phyloP scores from a whole-genome alignment of 2,329 filamentous ascomycete species.

The Exserohilum turcica region DNA sequence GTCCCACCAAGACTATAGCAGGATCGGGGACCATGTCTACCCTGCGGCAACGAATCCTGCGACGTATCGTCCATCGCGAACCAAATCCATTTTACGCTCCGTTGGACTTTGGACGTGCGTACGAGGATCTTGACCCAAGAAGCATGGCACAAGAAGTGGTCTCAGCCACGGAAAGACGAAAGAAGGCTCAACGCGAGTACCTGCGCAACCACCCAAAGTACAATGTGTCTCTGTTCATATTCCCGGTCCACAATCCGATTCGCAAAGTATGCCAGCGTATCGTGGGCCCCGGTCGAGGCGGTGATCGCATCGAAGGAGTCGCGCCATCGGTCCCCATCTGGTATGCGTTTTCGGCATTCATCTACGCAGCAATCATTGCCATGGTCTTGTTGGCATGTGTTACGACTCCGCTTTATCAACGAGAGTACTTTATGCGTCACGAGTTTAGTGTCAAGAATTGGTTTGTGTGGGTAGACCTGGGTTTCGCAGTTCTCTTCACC shows the following conservation, averaged over 20 bases:
- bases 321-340: conserved; percentile 87
- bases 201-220: conserved; percentile 84
- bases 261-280: conserved; percentile 84
- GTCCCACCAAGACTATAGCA: conserved; percentile 51
- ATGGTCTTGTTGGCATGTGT: conserved; percentile 98
- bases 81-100: conserved; percentile 95
- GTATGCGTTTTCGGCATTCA: conserved; percentile 91
- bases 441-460: conserved; percentile 72
- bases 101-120: conserved; percentile 70
- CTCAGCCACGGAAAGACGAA: conserved; percentile 78
- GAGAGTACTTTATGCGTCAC: conserved; percentile 73
- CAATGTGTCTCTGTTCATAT: conserved; percentile 90
- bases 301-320: conserved; percentile 84
- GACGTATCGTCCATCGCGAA: conserved; percentile 67
- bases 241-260: conserved; percentile 76
- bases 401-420: conserved; percentile 93
- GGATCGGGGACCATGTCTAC: conserved; percentile 65
- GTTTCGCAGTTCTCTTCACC: conserved; percentile 86
- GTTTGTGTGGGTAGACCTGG: conserved; percentile 93
- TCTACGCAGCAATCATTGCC: conserved; percentile 90
- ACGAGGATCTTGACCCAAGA: conserved; percentile 80
- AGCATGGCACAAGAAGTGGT: conserved; percentile 91
- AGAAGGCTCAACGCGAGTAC: conserved; percentile 89
- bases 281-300: conserved; percentile 87
- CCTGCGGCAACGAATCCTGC: conserved; percentile 65